Evolutionary conservation across 2,329 filamentous ascomycete genomes (phyloP).

Genomic region (Aspergillus luchuensis): DNA sequence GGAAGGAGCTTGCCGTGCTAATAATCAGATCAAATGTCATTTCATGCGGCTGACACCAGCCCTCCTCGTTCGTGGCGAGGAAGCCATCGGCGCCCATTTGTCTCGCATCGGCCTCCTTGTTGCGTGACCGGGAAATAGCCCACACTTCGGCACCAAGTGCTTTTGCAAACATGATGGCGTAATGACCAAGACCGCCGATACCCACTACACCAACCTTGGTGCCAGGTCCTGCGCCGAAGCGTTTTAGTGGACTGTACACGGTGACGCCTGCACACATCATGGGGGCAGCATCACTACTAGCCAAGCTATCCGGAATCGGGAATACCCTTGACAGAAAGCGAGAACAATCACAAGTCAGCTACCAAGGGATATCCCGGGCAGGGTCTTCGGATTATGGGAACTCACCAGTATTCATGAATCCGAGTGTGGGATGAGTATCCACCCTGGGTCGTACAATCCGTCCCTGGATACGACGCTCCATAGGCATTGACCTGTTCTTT

Average conservation of each 20-base stretch:
- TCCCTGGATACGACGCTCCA: too few species aligned
- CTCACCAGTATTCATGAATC: not conserved
- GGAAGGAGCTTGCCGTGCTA: not conserved
- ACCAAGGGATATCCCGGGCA: too few species aligned
- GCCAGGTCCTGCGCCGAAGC: not conserved
- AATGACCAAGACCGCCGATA: not conserved
- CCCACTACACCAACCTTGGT: not conserved
- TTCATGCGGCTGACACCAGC: not conserved
- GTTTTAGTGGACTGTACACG: not conserved
- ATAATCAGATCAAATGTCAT: not conserved
- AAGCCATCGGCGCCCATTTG: not conserved
- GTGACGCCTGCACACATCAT: constrained; percentile 1
- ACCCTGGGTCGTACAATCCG: not conserved
- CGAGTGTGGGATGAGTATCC: not conserved
- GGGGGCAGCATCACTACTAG: not conserved
- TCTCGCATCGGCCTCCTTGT: not conserved
- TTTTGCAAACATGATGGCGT: not conserved
- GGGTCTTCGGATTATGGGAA: too few species aligned
- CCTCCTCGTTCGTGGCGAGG: not conserved
- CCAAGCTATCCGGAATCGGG: not conserved
- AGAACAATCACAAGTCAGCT: too few species aligned
- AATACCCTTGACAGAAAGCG: too few species aligned
- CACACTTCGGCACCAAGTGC: not conserved
- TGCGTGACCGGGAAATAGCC: not conserved
- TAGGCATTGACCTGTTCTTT: too few species aligned